Evolutionary conservation across 2,329 filamentous ascomycete genomes (phyloP).

Genomic region (Madurella mycetomatis): DNA sequence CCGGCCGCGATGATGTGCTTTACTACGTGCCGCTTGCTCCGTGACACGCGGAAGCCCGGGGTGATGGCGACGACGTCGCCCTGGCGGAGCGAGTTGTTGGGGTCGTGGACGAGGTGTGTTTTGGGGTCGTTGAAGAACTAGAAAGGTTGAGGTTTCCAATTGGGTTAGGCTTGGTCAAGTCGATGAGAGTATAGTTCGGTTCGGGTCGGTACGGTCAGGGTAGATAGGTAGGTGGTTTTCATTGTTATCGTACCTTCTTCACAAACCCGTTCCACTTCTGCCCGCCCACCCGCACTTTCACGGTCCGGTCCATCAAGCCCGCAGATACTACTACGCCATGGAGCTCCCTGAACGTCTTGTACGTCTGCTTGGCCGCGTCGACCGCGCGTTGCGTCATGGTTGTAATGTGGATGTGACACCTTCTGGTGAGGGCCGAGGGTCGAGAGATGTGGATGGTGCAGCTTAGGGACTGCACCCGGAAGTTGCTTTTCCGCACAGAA

Average conservation of each 20-base stretch:
- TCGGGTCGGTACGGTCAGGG: not conserved
- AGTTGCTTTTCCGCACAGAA: not conserved
- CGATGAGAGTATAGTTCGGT: not conserved
- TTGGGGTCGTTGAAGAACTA: slow-evolving; percentile 62
- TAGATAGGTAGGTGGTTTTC: not conserved
- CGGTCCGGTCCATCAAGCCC: slow-evolving; percentile 72
- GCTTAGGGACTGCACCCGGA: not conserved
- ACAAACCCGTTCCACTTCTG: slow-evolving; percentile 69
- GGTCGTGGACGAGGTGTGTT: slow-evolving; percentile 73
- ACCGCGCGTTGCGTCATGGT: slow-evolving; percentile 9
- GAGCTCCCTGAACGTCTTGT: slow-evolving; percentile 46
- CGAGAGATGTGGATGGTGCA: not conserved
- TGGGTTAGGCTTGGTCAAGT: not conserved
- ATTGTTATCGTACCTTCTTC: slow-evolving; percentile 62
- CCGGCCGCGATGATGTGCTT: slow-evolving; percentile 66
- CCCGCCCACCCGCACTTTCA: slow-evolving; percentile 69
- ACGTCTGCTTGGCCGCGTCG: slow-evolving; percentile 2
- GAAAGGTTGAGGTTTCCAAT: not conserved
- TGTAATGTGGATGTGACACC: not conserved
- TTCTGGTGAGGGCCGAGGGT: too few relatives aligned
- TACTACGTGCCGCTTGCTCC: slow-evolving; percentile 68
- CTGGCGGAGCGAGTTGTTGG: slow-evolving; percentile 64
- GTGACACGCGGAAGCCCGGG: slow-evolving; percentile 60
- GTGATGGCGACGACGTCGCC: slow-evolving; percentile 73
- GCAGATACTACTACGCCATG: slow-evolving; percentile 72